These are phyloP conservation scores for Piper betle DNA, from an alignment of 164 flowering plant species.

Conservation along the genomic window DNA sequence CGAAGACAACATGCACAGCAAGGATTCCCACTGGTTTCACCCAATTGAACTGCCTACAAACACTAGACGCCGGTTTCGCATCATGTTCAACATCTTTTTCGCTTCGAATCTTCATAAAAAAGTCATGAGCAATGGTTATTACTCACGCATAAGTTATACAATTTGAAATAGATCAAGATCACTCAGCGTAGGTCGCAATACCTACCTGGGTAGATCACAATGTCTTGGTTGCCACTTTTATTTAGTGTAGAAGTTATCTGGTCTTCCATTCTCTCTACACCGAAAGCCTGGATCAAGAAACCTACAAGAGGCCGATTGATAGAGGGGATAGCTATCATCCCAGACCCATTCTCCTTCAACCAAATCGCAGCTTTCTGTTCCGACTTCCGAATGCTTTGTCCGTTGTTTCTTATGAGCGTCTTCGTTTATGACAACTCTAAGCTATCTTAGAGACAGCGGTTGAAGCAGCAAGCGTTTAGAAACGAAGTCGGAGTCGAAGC, in stretches of 20 bases:
- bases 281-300: conserved; percentile 61
- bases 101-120: conserved; percentile 47
- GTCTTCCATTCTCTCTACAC: conserved; percentile 61
- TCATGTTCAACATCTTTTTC: conserved; percentile 36
- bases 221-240: conserved; percentile 67
- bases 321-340: conserved; percentile 71
- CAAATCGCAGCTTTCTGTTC: conserved; percentile 42
- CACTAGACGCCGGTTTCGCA: conserved; percentile 65
- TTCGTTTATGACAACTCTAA: conserved; percentile 20
- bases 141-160: background rate
- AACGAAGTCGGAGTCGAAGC: conserved; percentile 49
- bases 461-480: conserved; percentile 20
- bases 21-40: conserved; percentile 82
- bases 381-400: conserved; percentile 23
- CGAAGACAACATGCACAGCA: conserved; percentile 59
- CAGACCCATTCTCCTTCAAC: conserved; percentile 80
- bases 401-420: conserved; percentile 1
- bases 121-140: background rate
- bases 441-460: conserved; percentile 20
- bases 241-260: conserved; percentile 64
- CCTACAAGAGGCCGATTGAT: conserved; percentile 41
- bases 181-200: background rate
- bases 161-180: background rate
- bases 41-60: conserved; percentile 86
- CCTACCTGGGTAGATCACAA: conserved; percentile 67